phyloP scores from a whole-genome alignment of 2,329 filamentous ascomycete genomes.

The Alternaria longipes region DNA sequence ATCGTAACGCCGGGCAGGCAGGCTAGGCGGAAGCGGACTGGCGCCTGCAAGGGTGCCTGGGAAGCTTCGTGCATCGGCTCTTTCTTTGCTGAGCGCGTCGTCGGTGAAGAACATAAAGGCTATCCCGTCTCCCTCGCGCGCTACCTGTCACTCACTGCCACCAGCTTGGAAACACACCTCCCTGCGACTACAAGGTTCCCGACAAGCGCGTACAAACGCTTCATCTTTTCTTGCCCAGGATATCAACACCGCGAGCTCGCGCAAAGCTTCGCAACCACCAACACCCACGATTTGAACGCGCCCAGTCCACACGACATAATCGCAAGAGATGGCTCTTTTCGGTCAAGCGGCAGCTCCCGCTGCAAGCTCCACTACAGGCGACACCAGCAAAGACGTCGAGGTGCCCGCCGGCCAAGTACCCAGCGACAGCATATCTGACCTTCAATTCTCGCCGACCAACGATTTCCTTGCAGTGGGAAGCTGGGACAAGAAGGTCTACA shows the following conservation, averaged over 20 bases:
- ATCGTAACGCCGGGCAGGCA: conserved; percentile 32
- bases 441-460: conserved; percentile 78
- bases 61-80: conserved; percentile 32
- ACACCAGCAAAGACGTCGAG: conserved; percentile 87
- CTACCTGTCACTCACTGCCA: neutral
- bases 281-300: conserved; percentile 9
- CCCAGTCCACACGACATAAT: conserved; percentile 13
- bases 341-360: conserved; percentile 63
- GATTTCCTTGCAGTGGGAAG: conserved; percentile 90
- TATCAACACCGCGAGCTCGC: conserved; percentile 24
- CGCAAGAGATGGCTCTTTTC: conserved; percentile 67
- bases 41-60: conserved; percentile 42
- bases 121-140: conserved; percentile 14
- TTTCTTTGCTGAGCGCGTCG: conserved; percentile 33
- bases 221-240: conserved; percentile 1
- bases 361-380: conserved; percentile 79
- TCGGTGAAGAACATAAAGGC: conserved; percentile 23
- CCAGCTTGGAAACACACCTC: neutral
- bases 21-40: conserved; percentile 39
- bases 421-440: conserved; percentile 87
- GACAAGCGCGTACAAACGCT: conserved; percentile 18
- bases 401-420: conserved; percentile 73
- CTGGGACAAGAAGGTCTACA: conserved; percentile 98
- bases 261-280: conserved; percentile 33
- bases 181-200: neutral